Evolutionary conservation across 768 basidiomycete genomes (phyloP).

Genomic region (Rhizopogon roseolus): DNA sequence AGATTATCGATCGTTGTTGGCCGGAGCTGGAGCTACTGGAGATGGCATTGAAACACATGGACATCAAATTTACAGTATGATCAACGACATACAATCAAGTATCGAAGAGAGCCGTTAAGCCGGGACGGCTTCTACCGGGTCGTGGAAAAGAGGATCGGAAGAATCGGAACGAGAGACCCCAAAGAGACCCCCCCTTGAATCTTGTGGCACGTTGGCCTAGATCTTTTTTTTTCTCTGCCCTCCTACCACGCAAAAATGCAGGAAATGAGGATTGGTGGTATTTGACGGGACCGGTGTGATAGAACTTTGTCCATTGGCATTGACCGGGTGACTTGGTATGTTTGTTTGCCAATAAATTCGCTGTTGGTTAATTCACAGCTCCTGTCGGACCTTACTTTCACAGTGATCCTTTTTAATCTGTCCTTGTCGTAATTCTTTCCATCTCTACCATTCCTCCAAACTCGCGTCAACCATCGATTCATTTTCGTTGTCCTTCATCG

Average conservation of each 20-base stretch:
- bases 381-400: conserved; percentile 6
- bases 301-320: too few relatives aligned
- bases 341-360: not conserved
- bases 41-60: too few relatives aligned
- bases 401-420: conserved; percentile 10
- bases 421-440: conserved; percentile 5
- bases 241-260: not conserved
- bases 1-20: too few relatives aligned
- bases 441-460: conserved; percentile 1
- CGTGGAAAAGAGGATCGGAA: not conserved
- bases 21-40: too few relatives aligned
- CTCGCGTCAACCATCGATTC: not conserved
- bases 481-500: not conserved
- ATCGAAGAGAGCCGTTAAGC: too few relatives aligned
- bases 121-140: not conserved
- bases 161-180: not conserved
- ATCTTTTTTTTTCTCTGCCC: not conserved
- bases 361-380: not conserved
- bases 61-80: too few relatives aligned
- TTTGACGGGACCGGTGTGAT: not conserved
- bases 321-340: too few relatives aligned
- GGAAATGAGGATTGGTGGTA: not conserved
- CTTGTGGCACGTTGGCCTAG: conserved; percentile 1
- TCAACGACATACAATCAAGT: too few relatives aligned
- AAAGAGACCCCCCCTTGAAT: not conserved